Evolutionary conservation across 257 asterid species (phyloP).

Genomic region (Cynanchum wilfordii): DNA sequence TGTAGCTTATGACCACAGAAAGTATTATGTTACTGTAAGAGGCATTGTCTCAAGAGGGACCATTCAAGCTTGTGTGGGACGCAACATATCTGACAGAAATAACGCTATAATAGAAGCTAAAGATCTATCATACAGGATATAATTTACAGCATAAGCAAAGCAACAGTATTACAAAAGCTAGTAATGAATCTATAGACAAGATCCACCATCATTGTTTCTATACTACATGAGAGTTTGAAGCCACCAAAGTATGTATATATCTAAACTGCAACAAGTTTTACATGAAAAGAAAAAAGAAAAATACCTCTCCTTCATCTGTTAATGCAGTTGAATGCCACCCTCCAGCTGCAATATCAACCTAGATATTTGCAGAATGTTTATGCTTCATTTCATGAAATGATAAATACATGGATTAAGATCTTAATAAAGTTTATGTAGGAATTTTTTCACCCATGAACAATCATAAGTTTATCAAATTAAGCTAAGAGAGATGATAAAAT

Average conservation of each 20-base stretch:
- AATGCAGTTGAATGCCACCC: conserved; percentile 99
- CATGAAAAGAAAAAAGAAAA: background rate
- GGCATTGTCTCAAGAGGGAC: background rate
- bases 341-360: conserved; percentile 99
- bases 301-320: conserved; percentile 94
- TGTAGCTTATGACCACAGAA: background rate
- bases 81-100: background rate
- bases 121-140: background rate
- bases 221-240: background rate
- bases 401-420: background rate
- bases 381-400: background rate
- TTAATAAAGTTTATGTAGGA: background rate
- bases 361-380: conserved; percentile 24
- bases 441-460: background rate
- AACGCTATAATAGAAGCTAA: background rate
- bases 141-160: background rate
- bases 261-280: background rate
- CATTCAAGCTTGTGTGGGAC: background rate
- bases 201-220: background rate
- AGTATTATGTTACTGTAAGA: background rate
- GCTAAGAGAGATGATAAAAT: background rate
- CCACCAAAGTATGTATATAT: background rate
- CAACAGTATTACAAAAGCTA: background rate
- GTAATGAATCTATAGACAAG: background rate
- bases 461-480: background rate